Percentiles rank a stretch among this genome's conserved stretches.
Conservation (phyloP, 768 basidiomycete genomes). For the Xerocomellus amylosporus region DNA sequence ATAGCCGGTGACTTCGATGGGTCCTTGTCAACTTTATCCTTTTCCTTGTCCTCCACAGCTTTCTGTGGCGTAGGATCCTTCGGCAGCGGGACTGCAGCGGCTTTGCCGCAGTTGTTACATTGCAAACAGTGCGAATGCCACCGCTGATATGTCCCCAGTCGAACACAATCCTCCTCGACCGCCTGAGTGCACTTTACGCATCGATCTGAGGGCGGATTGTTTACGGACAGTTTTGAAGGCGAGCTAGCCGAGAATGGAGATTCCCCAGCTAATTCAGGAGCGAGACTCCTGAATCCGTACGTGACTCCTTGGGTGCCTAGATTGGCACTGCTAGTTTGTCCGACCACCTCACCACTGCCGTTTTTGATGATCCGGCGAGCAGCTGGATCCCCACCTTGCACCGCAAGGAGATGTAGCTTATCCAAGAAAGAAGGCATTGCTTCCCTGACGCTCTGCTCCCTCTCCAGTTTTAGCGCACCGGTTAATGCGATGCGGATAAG, state of each 20-base stretch:
- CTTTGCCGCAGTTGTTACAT: constrained; percentile 76
- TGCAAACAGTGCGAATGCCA: constrained; percentile 97
- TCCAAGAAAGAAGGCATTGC: constrained; percentile 91
- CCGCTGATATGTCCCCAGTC: constrained; percentile 91
- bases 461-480: constrained; percentile 91
- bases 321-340: constrained; percentile 45
- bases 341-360: constrained; percentile 62
- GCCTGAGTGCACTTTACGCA: constrained; percentile 87
- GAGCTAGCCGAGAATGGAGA: constrained; percentile 58
- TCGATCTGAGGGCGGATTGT: constrained; percentile 80
- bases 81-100: constrained; percentile 57
- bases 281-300: constrained; percentile 90
- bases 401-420: constrained; percentile 87
- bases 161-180: constrained; percentile 96
- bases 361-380: constrained; percentile 73
- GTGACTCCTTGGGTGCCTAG: constrained; percentile 82
- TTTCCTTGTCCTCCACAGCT: constrained; percentile 51
- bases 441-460: constrained; percentile 78
- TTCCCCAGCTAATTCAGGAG: constrained; percentile 88
- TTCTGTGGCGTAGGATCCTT: constrained; percentile 53
- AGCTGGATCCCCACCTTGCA: constrained; percentile 77
- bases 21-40: constrained; percentile 41
- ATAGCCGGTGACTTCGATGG: constrained; percentile 60
- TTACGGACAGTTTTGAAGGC: constrained; percentile 52
- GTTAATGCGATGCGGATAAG: constrained; percentile 97